phyloP scores from a whole-genome alignment of 1,284 basidiomycete species.

The Ustilago lituana region DNA sequence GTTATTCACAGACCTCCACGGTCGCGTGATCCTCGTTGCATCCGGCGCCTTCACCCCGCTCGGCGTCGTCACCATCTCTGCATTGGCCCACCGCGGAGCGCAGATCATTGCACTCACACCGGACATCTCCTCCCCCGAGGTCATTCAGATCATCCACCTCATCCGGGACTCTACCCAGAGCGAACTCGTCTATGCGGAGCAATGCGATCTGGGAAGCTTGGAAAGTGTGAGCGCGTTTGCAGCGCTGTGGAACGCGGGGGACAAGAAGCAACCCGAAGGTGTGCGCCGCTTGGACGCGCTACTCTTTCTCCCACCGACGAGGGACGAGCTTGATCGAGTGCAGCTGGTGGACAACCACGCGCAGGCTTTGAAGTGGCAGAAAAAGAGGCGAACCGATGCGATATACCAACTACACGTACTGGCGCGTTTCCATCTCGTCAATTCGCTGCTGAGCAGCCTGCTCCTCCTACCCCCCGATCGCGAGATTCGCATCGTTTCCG shows the following conservation, averaged over 20 bases:
- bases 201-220: slow-evolving; percentile 54
- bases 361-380: too few relatives aligned
- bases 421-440: slow-evolving; percentile 56
- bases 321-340: slow-evolving; percentile 5
- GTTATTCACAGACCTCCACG: slow-evolving; percentile 41
- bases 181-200: slow-evolving; percentile 61
- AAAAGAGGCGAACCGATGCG: not conserved
- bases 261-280: slow-evolving; percentile 32
- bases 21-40: slow-evolving; percentile 46
- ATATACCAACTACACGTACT: slow-evolving; percentile 50
- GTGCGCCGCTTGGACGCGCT: slow-evolving; percentile 22
- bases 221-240: slow-evolving; percentile 48
- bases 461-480: slow-evolving; percentile 52
- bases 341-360: not conserved
- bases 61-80: slow-evolving; percentile 51
- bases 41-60: slow-evolving; percentile 56
- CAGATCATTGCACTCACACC: slow-evolving; percentile 57
- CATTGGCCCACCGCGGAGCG: slow-evolving; percentile 56
- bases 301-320: slow-evolving; percentile 26
- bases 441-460: slow-evolving; percentile 54
- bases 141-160: slow-evolving; percentile 51
- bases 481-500: slow-evolving; percentile 57
- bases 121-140: slow-evolving; percentile 23
- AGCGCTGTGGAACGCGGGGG: slow-evolving; percentile 53
- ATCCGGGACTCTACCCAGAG: slow-evolving; percentile 56